phyloP scores from a whole-genome alignment of 2,329 filamentous ascomycete genomes.

The Parastagonospora avenae region DNA sequence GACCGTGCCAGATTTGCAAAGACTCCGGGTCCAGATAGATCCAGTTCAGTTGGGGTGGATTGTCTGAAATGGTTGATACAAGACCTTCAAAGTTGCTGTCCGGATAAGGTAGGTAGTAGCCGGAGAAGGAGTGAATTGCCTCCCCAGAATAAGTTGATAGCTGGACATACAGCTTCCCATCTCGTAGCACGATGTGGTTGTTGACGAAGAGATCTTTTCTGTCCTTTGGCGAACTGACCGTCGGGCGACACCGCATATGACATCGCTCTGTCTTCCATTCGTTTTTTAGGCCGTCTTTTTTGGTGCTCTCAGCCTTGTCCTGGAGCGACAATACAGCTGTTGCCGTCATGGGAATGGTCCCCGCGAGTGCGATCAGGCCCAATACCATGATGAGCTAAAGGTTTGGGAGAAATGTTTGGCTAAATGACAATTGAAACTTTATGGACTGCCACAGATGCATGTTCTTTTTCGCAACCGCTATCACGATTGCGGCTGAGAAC shows the following conservation, averaged over 20 bases:
- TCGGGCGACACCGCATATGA: conserved; percentile 23
- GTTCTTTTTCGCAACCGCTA: no score
- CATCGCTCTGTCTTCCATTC: conserved; percentile 29
- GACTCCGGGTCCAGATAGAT: conserved; percentile 65
- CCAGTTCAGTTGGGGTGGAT: conserved; percentile 70
- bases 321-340: conserved; percentile 25
- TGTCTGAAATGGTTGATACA: conserved; percentile 53
- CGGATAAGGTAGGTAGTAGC: conserved; percentile 55
- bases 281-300: conserved; percentile 15
- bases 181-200: conserved; percentile 19
- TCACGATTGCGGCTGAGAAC: not conserved
- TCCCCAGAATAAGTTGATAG: conserved; percentile 23
- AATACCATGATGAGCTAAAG: conserved; percentile 12
- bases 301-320: conserved; percentile 23
- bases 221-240: conserved; percentile 18
- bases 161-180: conserved; percentile 25
- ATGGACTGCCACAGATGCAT: no score
- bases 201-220: conserved; percentile 21
- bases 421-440: not conserved
- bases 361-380: conserved; percentile 18
- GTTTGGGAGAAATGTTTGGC: not conserved
- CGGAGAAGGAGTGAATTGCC: conserved; percentile 51
- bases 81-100: conserved; percentile 52
- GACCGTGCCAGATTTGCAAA: conserved; percentile 48
- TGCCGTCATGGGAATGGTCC: conserved; percentile 23